A percentile compares a stretch with the other conserved stretches of the same genome.
Conservation (phyloP, 2,329 filamentous ascomycete species). For the Arachnopeziza araneosa region DNA sequence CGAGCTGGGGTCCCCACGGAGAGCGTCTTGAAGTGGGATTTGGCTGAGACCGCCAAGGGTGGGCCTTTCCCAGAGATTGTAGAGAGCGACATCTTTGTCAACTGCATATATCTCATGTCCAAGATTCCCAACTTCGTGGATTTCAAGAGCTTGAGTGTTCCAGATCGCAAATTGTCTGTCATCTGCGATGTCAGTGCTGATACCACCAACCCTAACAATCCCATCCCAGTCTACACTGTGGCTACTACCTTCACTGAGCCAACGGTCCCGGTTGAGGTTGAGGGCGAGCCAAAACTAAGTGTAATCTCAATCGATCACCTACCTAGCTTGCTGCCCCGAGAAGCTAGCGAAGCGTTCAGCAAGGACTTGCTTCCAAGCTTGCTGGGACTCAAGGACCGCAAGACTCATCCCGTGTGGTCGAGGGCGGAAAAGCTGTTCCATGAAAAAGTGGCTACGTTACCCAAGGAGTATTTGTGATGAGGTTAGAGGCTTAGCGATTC, state of each 20-base stretch:
- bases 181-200: constrained; percentile 77
- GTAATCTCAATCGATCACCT: constrained; percentile 89
- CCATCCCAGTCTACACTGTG: constrained; percentile 74
- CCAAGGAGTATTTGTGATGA: constrained; percentile 28
- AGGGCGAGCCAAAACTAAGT: constrained; percentile 50
- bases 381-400: constrained; percentile 69
- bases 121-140: constrained; percentile 80
- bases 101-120: constrained; percentile 80
- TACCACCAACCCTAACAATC: constrained; percentile 62
- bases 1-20: constrained; percentile 66
- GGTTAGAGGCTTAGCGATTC: too few relatives aligned
- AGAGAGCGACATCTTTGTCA: constrained; percentile 71
- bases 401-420: constrained; percentile 71
- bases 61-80: constrained; percentile 77
- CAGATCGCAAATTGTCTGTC: constrained; percentile 69
- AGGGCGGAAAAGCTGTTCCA: constrained; percentile 79
- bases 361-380: constrained; percentile 71
- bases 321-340: constrained; percentile 75
- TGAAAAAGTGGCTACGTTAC: constrained; percentile 70
- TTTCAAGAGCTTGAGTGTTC: constrained; percentile 58
- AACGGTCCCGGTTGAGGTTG: constrained; percentile 69
- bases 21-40: constrained; percentile 66
- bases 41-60: constrained; percentile 64
- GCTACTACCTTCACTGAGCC: constrained; percentile 85
- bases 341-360: constrained; percentile 83